Conservation (phyloP, 2,329 filamentous ascomycete genomes). For the Madurella fahalii region DNA sequence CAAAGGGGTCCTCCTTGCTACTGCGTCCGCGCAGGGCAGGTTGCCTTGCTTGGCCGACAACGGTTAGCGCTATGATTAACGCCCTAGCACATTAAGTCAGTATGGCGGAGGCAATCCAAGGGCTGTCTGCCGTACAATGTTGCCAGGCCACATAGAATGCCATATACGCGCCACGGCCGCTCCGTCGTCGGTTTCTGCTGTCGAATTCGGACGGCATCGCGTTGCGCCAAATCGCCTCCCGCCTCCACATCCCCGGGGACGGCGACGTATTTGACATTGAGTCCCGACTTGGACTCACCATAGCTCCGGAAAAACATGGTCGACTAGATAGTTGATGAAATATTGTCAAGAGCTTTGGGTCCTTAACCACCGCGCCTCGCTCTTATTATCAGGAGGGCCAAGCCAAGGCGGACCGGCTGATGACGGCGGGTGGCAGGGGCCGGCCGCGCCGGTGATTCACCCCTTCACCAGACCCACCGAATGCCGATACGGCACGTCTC, state of each 20-base stretch:
- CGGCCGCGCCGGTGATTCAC: neutral
- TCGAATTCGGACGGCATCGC: neutral
- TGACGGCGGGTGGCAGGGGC: too few relatives aligned
- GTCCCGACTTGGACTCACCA: constrained; percentile 1
- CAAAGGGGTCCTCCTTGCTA: constrained; percentile 28
- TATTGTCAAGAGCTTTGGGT: too few relatives aligned
- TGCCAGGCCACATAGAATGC: neutral
- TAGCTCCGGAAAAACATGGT: constrained; percentile 14
- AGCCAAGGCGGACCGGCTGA: too few relatives aligned
- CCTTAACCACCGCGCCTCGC: neutral
- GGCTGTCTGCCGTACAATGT: constrained; percentile 1
- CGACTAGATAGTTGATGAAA: neutral
- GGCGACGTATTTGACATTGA: constrained; percentile 5
- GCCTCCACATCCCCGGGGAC: constrained; percentile 4
- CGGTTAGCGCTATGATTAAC: neutral
- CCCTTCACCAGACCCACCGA: constrained; percentile 9
- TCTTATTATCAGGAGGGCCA: too few relatives aligned
- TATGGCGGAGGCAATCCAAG: neutral
- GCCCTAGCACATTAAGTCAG: neutral
- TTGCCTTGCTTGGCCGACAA: constrained; percentile 1
- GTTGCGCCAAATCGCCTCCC: neutral
- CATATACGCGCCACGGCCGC: constrained; percentile 3
- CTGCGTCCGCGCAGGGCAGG: neutral
- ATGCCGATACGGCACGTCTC: constrained; percentile 6
- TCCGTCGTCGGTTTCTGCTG: neutral